Evolutionary conservation across 2,329 filamentous ascomycete genomes (phyloP), one percentile per base, ranked within the genome.

Genomic region (Furcasterigmium sp.): DNA sequence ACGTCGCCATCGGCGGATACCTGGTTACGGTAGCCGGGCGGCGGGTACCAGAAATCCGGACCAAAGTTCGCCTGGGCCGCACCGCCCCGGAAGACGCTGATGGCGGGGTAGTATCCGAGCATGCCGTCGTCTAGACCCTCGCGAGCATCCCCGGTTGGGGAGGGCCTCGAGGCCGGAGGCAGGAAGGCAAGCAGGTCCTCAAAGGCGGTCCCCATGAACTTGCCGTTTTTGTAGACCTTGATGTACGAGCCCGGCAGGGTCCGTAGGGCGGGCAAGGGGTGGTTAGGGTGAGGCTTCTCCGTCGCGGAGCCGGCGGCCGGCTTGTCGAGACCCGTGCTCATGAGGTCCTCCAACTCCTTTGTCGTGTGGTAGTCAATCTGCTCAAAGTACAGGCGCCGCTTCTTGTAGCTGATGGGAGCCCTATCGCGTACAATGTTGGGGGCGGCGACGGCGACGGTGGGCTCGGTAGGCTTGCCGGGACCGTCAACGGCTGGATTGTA

Each of bases 41-140:
- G 91, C 14, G 90, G 88, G 58, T 74, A 86, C 90, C 91, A 96
- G 69, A 95, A 97, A 25, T 93, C 76, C 0, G 89, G 90, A 1
- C 93, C 91, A 59, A 98, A 96, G 63, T 96, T 96, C 55, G 91
- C 84, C 62, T 97, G 87, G 14, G 87, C 91, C 2, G 91, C 86
- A 19, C 91, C 93, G 41, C 91, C 91, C 36, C 87, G 83, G 67
- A 96, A 97, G 18, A 93, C 86, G 54, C 90, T 93, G 17, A 98
- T 82, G 18, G 91, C 88, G 2, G 93, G 93, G 58, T 95, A 95
- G 67, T 98, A 98, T 10, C 93, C 94, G 2, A 96, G 78, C 75
- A 93, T 87, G 28, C 91, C 93, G 57, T 98, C 93, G 58, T 98
- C 93, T 48, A 95, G 81, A 21, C 89, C 89, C 48, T 93, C 86